Percentiles rank a stretch among this genome's conserved stretches.
These are phyloP conservation scores for Phellopilus nigrolimitatus DNA, from an alignment of 1,284 basidiomycete species.

Conservation along the genomic window DNA sequence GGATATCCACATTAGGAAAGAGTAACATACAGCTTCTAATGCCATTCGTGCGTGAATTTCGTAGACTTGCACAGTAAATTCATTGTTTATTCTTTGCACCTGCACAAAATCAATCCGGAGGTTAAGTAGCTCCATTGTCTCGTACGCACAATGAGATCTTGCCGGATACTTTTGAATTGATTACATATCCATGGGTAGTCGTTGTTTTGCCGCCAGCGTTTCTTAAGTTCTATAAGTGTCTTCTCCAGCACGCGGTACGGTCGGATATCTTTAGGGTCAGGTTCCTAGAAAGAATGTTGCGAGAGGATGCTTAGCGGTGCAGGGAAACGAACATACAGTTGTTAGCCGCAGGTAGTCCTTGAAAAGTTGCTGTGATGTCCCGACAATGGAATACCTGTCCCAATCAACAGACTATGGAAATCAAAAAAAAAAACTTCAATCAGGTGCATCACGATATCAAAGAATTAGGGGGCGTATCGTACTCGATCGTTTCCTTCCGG, in stretches of 20 bases:
- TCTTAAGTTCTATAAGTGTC: slow-evolving; percentile 85
- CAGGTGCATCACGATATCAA: not conserved
- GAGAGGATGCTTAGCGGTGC: slow-evolving; percentile 11
- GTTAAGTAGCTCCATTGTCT: slow-evolving; percentile 15
- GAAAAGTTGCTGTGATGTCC: slow-evolving; percentile 84
- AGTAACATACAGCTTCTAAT: slow-evolving; percentile 75
- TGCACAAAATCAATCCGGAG: slow-evolving; percentile 32
- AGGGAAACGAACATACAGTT: slow-evolving; percentile 51
- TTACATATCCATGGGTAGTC: slow-evolving; percentile 95
- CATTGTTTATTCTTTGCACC: slow-evolving; percentile 99
- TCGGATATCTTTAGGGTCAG: slow-evolving; percentile 91
- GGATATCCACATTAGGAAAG: not conserved
- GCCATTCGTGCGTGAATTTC: slow-evolving; percentile 99
- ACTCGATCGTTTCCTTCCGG: slow-evolving; percentile 64
- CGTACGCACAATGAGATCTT: slow-evolving; percentile 88
- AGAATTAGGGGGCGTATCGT: slow-evolving; percentile 29
- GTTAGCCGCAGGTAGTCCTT: slow-evolving; percentile 96
- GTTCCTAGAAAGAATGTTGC: slow-evolving; percentile 55
- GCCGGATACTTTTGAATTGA: slow-evolving; percentile 96
- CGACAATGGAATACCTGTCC: slow-evolving; percentile 95
- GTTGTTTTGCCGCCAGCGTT: slow-evolving; percentile 80
- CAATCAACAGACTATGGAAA: slow-evolving; percentile 85
- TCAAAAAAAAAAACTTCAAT: not conserved
- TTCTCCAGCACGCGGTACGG: slow-evolving; percentile 82
- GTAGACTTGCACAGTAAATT: slow-evolving; percentile 96